Percentiles rank a stretch among this genome's conserved stretches.
Conservation (phyloP, 306 rosid genomes). For the Prunus armeniaca region DNA sequence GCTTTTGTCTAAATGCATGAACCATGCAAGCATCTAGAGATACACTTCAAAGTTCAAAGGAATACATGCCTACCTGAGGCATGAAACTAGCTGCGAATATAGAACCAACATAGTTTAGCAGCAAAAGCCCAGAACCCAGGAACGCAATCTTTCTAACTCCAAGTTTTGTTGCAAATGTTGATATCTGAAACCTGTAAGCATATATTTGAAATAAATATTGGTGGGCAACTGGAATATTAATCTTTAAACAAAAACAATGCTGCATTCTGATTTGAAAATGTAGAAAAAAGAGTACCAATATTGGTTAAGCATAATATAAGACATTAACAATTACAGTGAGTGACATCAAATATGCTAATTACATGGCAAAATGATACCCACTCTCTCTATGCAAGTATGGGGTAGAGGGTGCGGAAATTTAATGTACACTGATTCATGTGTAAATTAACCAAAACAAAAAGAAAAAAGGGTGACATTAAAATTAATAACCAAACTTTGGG, state of each 20-base stretch:
- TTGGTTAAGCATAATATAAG: background rate
- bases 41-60: conserved; percentile 3
- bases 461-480: background rate
- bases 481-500: background rate
- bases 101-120: conserved; percentile 72
- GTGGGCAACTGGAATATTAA: background rate
- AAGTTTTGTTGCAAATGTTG: conserved; percentile 90
- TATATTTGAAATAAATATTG: background rate
- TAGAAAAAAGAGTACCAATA: background rate
- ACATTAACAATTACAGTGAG: background rate
- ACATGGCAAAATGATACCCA: background rate
- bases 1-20: background rate
- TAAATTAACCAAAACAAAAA: background rate
- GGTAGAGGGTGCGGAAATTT: background rate
- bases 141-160: conserved; percentile 87
- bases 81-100: conserved; percentile 64
- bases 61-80: conserved; percentile 61
- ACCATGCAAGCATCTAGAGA: background rate
- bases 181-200: conserved; percentile 71
- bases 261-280: background rate
- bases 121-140: conserved; percentile 92
- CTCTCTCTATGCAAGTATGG: background rate
- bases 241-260: background rate
- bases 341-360: background rate
- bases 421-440: background rate